Conservation (phyloP, 768 basidiomycete genomes). For the Dictyophora rubrovolvata region DNA sequence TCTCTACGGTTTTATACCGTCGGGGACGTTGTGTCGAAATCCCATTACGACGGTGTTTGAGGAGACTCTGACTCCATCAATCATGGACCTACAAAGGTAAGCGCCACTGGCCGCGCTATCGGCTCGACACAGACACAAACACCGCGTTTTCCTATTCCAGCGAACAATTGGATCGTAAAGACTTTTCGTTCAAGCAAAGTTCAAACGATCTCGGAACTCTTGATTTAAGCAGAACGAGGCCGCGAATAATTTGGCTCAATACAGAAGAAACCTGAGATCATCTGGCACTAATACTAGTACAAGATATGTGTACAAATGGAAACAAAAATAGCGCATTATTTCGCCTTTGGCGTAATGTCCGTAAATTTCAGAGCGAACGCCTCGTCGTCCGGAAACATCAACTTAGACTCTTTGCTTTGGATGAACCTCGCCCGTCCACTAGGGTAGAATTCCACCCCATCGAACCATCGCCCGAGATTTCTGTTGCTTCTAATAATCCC, state of each 20-base stretch:
- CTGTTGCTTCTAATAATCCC: constrained; percentile 19
- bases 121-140: neutral
- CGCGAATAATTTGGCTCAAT: no score
- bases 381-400: constrained; percentile 40
- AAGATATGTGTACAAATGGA: no score
- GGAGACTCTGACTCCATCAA: neutral
- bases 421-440: constrained; percentile 28
- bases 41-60: neutral
- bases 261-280: no score
- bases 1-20: neutral
- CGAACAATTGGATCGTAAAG: neutral
- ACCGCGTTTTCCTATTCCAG: neutral
- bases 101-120: neutral
- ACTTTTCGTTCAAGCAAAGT: neutral
- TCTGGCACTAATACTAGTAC: no score
- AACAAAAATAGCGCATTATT: no score
- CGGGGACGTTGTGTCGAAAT: neutral
- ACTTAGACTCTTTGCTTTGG: constrained; percentile 31
- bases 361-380: constrained; percentile 27
- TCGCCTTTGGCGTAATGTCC: neutral
- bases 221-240: no score
- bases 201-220: neutral
- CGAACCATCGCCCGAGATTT: constrained; percentile 28
- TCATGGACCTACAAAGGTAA: neutral
- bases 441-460: constrained; percentile 19